Base-by-base conservation (phyloP, 2,329 filamentous ascomycete genomes). In the Cercospora citrullina region DNA sequence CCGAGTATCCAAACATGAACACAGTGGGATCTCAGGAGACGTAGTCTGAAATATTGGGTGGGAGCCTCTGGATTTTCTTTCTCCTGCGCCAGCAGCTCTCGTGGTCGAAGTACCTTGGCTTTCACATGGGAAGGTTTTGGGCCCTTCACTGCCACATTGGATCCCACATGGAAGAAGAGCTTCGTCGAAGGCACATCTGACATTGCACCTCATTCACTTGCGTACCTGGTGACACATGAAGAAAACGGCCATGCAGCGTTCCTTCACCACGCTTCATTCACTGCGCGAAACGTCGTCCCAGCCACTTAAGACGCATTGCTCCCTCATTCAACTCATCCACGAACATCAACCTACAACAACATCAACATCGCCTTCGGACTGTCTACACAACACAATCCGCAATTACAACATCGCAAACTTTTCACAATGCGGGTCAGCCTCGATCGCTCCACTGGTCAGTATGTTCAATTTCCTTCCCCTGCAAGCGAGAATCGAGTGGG, bases 1-100 rank as follows among this genome's bases (percentile, higher is more conserved):
- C 65, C 9, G 66, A 63, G 14, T 70, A 70, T 42, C 12, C 55
- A 6, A 65, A 60, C 57, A 60, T 65, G 63, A 63, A 12, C n/a
- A 45, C 16, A 51, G 21, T 30, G 16, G 9, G 6, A 16, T 14
- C 39, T 18, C 16, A 21, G 39, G 14, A 14, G 4, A 51, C 7
- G 16, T 31, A n/a, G 16, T 58, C n/a, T 33, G 28, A 31, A 5
- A n/a, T 5, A 33, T 18, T 31, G 31, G 3, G 55, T 28, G 12
- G 4, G 9, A 28, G 8, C 10, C 28, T 9, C 26, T n/a, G 28
- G 30, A 12, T 18, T 31, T 16, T 18, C 30, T n/a, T 33, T 6
- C 5, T 31, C n/a, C 14, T 14, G n/a, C 55, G 30, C 30, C 30
- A 7, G 28, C 21, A 14, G 48, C 48, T 53, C 48, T 26, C 18